Evolutionary conservation across 345 rosid species (phyloP).

Genomic region (Syzygium grande): DNA sequence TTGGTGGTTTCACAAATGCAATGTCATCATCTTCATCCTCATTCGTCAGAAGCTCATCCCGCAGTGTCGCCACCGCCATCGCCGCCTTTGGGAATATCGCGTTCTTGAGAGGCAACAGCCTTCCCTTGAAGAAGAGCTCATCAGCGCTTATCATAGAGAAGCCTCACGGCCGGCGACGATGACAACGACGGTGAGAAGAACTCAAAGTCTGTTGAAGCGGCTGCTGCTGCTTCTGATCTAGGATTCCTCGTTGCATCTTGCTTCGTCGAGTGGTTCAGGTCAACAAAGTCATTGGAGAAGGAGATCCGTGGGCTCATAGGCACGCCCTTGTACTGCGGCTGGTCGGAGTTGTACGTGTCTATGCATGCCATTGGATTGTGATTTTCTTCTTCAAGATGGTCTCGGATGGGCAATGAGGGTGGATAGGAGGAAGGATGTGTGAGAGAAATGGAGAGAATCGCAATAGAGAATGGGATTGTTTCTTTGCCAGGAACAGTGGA

Average conservation of each 20-base stretch:
- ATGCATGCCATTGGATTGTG: constrained; percentile 55
- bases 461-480: background rate
- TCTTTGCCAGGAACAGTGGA: background rate
- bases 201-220: background rate
- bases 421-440: background rate
- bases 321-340: constrained; percentile 25
- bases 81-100: background rate
- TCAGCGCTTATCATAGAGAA: background rate
- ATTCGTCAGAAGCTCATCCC: constrained; percentile 2
- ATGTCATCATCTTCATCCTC: background rate
- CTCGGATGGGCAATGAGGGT: background rate
- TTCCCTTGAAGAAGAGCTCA: constrained; percentile 3
- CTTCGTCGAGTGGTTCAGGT: background rate
- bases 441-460: background rate
- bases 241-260: constrained; percentile 37
- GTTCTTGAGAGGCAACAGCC: constrained; percentile 3
- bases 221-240: constrained; percentile 9
- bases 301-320: constrained; percentile 86
- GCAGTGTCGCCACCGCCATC: background rate
- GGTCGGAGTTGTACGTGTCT: constrained; percentile 66
- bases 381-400: background rate
- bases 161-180: background rate
- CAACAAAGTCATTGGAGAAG: constrained; percentile 65
- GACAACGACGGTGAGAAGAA: background rate
- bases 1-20: constrained; percentile 14